Conservation (phyloP, 1,284 basidiomycete genomes). For the Malassezia brasiliensis region DNA sequence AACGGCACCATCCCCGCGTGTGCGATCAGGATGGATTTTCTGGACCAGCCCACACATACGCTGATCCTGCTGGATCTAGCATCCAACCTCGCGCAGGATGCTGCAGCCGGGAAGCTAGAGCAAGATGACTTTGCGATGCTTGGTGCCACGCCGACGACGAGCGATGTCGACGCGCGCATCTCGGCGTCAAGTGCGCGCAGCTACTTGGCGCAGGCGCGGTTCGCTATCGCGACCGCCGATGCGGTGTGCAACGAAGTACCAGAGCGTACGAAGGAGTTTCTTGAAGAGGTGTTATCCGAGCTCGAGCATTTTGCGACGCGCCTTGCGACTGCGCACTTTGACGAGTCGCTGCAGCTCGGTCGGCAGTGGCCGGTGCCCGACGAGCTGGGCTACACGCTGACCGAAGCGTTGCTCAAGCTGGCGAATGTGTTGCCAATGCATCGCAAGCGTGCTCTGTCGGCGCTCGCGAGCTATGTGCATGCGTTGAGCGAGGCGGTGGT, state of each 20-base stretch:
- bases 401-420: slow-evolving; percentile 55
- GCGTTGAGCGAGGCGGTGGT: background rate
- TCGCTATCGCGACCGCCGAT: slow-evolving; percentile 34
- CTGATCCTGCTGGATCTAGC: slow-evolving; percentile 71
- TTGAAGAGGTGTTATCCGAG: background rate
- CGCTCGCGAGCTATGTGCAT: slow-evolving; percentile 21
- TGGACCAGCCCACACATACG: slow-evolving; percentile 63
- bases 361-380: slow-evolving; percentile 36
- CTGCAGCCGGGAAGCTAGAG: slow-evolving; percentile 5
- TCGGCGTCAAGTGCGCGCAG: slow-evolving; percentile 31
- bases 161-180: background rate
- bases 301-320: slow-evolving; percentile 15
- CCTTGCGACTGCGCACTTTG: slow-evolving; percentile 32
- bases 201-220: slow-evolving; percentile 41
- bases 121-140: slow-evolving; percentile 7
- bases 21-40: background rate
- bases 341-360: slow-evolving; percentile 23
- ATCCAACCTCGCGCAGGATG: slow-evolving; percentile 52
- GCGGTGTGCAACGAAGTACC: slow-evolving; percentile 18
- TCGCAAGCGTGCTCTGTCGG: slow-evolving; percentile 54
- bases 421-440: slow-evolving; percentile 56
- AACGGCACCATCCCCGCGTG: background rate
- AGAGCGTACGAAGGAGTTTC: slow-evolving; percentile 14
- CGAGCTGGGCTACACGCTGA: slow-evolving; percentile 38
- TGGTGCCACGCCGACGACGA: background rate